Base-by-base conservation (phyloP, 2,329 filamentous ascomycete species). In the Graphilbum fragrans region DNA sequence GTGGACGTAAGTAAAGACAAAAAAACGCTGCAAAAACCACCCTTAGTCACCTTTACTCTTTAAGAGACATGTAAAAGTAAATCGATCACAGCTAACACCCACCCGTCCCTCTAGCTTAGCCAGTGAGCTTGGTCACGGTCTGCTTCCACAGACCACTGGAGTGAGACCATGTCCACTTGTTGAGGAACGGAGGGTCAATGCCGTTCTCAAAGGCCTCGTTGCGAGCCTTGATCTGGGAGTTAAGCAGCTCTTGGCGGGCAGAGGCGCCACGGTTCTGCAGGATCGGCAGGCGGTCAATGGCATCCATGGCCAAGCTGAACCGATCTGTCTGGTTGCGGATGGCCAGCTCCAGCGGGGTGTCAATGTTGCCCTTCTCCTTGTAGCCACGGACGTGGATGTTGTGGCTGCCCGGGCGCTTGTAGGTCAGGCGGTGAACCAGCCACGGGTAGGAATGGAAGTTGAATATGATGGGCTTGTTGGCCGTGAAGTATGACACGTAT, bases 391-490 rank as follows among this genome's bases (percentile, higher is more conserved):
- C 83, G 52, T 84, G 77, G 47, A 87, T 59, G 58, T 83, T 77
- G 36, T 67, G 56, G 56, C 71, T 74, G 5, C 81, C 82, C 2
- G 77, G 78, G 1, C 82, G 76, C 63, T 82, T 81, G 63, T 86
- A 87, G 1, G 81, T 82, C 50, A 88, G 61, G 39, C 82, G 71
- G 63, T 87, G 82, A 39, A 88, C 74, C 52, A 88, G 67, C 80
- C 80, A 87, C 9, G 83, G 82, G 62, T 88, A 87, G 25, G 76
- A 81, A 64, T 88, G 83, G 73, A 87, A 88, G 65, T 86, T 87
- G 68, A 88, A 87, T 55, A 87, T 77, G 55, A 86, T 66, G 19
- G 82, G 83, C 49, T 70, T 78, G 63, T 86, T 66, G 16, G 69
- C 66, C 1, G 82, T 87, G 67, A 88, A 88, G 49, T 86, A 63